Evolutionary conservation across 2,329 filamentous ascomycete species (phyloP).

Genomic region (Curvularia hawaiiensis): DNA sequence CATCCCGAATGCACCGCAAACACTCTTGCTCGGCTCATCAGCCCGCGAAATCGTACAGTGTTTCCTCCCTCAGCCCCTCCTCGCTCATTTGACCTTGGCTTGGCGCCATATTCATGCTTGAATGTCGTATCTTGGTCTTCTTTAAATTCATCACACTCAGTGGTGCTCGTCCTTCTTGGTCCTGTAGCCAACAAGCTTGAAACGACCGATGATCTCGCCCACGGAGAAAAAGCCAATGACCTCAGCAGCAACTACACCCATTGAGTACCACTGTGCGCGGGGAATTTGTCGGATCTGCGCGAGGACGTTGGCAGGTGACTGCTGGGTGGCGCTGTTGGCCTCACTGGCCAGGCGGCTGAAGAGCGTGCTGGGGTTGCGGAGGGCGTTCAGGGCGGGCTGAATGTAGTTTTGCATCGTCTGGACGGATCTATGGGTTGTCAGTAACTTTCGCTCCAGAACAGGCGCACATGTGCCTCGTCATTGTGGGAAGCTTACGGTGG

Average conservation of each 20-base stretch:
- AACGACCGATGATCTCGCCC: constrained; percentile 93
- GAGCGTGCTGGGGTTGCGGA: constrained; percentile 70
- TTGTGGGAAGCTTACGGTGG: constrained; percentile 75
- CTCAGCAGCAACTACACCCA: constrained; percentile 82
- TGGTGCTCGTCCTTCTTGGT: constrained; percentile 42
- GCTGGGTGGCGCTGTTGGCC: constrained; percentile 50
- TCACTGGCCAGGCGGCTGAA: constrained; percentile 54
- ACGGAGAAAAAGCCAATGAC: constrained; percentile 96
- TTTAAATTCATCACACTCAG: constrained; percentile 25
- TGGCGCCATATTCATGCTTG: constrained; percentile 10
- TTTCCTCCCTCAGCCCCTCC: constrained; percentile 8
- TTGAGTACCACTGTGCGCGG: constrained; percentile 70
- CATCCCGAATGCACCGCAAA: constrained; percentile 28
- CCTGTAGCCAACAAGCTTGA: constrained; percentile 92
- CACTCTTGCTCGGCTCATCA: constrained; percentile 22
- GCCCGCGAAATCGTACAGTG: constrained; percentile 29
- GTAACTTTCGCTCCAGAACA: constrained; percentile 16
- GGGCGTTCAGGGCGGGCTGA: constrained; percentile 71
- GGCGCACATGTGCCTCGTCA: neutral
- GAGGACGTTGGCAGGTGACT: constrained; percentile 58
- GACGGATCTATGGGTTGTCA: constrained; percentile 64
- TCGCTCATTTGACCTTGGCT: constrained; percentile 3
- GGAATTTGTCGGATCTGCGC: constrained; percentile 71
- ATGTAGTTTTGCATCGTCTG: constrained; percentile 87
- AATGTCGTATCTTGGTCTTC: constrained; percentile 15